phyloP scores from a whole-genome alignment of 1,284 basidiomycete genomes.

The Phlebopus sp. region DNA sequence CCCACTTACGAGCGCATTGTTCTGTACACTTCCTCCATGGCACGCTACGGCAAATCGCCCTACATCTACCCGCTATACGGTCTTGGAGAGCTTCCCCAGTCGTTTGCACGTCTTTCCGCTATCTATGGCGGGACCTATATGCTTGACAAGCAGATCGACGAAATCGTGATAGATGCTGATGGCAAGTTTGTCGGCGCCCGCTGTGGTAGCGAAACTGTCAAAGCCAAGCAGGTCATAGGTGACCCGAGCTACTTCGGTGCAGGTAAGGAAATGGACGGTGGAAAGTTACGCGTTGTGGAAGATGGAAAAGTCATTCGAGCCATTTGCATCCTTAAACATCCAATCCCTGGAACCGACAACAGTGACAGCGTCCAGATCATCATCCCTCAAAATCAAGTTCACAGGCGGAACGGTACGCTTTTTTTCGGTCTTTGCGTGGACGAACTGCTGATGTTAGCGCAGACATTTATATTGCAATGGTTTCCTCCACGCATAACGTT shows the following conservation, averaged over 20 bases:
- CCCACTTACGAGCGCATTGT: slow-evolving; percentile 93
- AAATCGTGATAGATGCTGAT: slow-evolving; percentile 82
- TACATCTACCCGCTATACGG: slow-evolving; percentile 99
- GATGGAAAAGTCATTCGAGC: slow-evolving; percentile 95
- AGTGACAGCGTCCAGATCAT: slow-evolving; percentile 96
- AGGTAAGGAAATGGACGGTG: slow-evolving; percentile 57
- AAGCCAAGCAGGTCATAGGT: slow-evolving; percentile 97
- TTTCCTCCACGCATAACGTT: slow-evolving; percentile 96
- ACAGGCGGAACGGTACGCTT: slow-evolving; percentile 86
- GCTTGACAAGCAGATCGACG: slow-evolving; percentile 95
- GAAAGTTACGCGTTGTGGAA: slow-evolving; percentile 86
- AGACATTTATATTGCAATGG: slow-evolving; percentile 99
- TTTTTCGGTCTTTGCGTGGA: slow-evolving; percentile 8
- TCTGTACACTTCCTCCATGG: slow-evolving; percentile 98
- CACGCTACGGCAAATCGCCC: slow-evolving; percentile 98
- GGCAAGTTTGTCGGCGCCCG: slow-evolving; percentile 95
- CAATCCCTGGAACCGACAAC: slow-evolving; percentile 96
- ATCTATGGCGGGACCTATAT: slow-evolving; percentile 99
- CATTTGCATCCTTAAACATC: slow-evolving; percentile 98
- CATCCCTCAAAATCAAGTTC: slow-evolving; percentile 98
- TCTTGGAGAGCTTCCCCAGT: slow-evolving; percentile 97
- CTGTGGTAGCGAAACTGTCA: slow-evolving; percentile 89
- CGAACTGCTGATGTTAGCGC: slow-evolving; percentile 11
- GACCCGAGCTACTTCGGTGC: slow-evolving; percentile 97
- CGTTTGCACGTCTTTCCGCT: slow-evolving; percentile 96